Percentiles rank a stretch among this genome's conserved stretches.
These are phyloP conservation scores for Myrmaecium sp. DNA, from an alignment of 2,329 filamentous ascomycete species.

Conservation along the genomic window DNA sequence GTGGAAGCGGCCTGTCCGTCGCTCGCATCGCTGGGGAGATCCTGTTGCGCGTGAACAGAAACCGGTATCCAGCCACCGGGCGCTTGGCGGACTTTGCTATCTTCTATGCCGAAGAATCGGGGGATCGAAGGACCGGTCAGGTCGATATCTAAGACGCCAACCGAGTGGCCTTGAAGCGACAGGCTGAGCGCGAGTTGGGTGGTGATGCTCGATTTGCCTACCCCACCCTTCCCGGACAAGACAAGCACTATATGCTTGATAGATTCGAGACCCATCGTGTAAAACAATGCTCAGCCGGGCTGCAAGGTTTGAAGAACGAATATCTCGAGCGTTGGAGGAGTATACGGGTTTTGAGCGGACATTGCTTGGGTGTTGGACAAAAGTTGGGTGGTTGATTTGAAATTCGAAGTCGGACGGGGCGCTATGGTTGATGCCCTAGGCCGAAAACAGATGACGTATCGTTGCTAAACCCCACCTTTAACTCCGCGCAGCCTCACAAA, in stretches of 20 bases:
- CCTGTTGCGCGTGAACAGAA: constrained; percentile 50
- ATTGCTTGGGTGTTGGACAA: no score
- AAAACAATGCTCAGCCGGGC: no score
- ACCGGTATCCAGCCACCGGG: constrained; percentile 89
- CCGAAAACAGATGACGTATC: no score
- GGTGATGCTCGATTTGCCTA: constrained; percentile 95
- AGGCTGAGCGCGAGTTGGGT: constrained; percentile 88
- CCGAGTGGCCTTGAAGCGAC: constrained; percentile 67
- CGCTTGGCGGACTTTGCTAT: constrained; percentile 76
- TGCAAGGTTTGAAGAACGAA: no score
- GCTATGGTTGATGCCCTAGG: no score
- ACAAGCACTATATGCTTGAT: constrained; percentile 67
- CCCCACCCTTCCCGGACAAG: constrained; percentile 92
- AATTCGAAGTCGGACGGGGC: no score
- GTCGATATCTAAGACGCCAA: constrained; percentile 91
- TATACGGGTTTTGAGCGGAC: no score
- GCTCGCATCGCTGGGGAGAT: background rate
- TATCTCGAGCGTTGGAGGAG: no score
- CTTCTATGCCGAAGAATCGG: constrained; percentile 79
- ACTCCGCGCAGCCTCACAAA: no score
- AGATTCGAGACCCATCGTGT: constrained; percentile 48
- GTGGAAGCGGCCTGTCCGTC: constrained; percentile 7
- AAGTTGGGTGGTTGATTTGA: no score
- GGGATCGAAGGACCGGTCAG: constrained; percentile 93
- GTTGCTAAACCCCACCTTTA: no score